A percentile compares a stretch with the other conserved stretches of the same genome.
These are phyloP conservation scores for Taiozyma onychis DNA, from an alignment of 1,139 yeast species.

Conservation along the genomic window DNA sequence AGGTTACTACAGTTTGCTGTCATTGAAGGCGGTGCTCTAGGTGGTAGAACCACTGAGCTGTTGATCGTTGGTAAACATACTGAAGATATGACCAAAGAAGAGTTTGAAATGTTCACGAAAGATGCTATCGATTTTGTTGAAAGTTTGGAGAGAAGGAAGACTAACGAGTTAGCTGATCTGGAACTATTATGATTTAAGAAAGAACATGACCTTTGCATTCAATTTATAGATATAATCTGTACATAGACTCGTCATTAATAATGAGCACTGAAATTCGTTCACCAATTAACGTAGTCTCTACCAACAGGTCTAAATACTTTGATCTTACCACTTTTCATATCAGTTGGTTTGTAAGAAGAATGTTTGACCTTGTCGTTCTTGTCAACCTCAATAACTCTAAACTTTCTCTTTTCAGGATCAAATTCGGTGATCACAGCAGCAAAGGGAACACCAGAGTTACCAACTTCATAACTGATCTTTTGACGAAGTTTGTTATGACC, in stretches of 20 bases:
- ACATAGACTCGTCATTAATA: neutral
- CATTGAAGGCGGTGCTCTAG: conserved; percentile 53
- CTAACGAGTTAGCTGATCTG: neutral
- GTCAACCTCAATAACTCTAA: conserved; percentile 65
- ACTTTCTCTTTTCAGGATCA: conserved; percentile 70
- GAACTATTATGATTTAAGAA: neutral
- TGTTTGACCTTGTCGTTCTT: conserved; percentile 49
- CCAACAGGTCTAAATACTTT: conserved; percentile 72
- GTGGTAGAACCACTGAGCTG: conserved; percentile 46
- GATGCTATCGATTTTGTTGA: conserved; percentile 25
- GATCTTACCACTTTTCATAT: conserved; percentile 73
- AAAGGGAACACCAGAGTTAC: conserved; percentile 38
- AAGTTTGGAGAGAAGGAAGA: conserved; percentile 2
- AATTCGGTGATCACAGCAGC: conserved; percentile 56
- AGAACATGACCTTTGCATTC: neutral
- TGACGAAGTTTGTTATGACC: conserved; percentile 57
- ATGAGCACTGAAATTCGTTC: neutral
- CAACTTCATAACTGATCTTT: conserved; percentile 41
- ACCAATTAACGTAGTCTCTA: conserved; percentile 60
- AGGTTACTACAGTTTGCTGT: conserved; percentile 41
- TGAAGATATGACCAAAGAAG: conserved; percentile 15
- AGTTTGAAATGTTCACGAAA: conserved; percentile 24
- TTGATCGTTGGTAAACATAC: conserved; percentile 39
- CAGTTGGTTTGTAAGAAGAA: conserved; percentile 61
- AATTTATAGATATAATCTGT: neutral